phyloP scores from a whole-genome alignment of 1,284 basidiomycete genomes.

The Leucoagaricus sp. region DNA sequence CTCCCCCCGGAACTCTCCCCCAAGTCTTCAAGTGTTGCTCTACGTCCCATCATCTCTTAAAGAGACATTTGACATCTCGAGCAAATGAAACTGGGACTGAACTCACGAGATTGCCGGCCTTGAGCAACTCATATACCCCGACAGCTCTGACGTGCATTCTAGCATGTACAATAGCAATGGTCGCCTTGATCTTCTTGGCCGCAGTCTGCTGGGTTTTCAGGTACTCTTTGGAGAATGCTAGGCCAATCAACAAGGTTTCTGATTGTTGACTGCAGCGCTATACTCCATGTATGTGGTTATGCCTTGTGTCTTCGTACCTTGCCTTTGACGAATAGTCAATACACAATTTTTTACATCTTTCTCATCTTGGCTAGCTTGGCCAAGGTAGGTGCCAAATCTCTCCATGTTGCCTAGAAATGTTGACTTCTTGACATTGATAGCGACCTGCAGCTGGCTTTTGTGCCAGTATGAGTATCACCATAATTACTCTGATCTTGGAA shows the following conservation, averaged over 20 bases:
- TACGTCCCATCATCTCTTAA: not conserved
- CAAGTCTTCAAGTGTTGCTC: not conserved
- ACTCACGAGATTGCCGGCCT: not conserved
- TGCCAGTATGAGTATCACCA: conserved; percentile 50
- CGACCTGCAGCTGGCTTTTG: conserved; percentile 54
- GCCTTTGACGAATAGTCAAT: conserved; percentile 15
- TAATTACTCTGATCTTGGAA: conserved; percentile 46
- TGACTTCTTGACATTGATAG: conserved; percentile 37
- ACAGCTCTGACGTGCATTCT: conserved; percentile 42
- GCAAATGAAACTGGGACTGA: not conserved
- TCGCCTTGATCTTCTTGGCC: conserved; percentile 50
- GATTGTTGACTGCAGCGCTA: conserved; percentile 46
- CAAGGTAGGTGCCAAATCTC: conserved; percentile 35
- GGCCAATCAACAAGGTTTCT: conserved; percentile 48
- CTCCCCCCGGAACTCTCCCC: too few species aligned
- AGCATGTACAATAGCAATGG: conserved; percentile 44
- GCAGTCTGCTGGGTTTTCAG: conserved; percentile 48
- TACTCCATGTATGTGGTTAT: conserved; percentile 44
- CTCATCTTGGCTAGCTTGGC: conserved; percentile 48
- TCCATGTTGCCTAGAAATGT: not conserved
- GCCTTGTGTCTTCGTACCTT: conserved; percentile 14
- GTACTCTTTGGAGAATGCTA: conserved; percentile 43
- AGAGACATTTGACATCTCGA: not conserved
- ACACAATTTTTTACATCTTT: conserved; percentile 48
- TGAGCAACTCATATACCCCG: conserved; percentile 29